A percentile compares a stretch with the other conserved stretches of the same genome.
Conservation (phyloP, 2,329 filamentous ascomycete species). For the Huntiella moniliformis region DNA sequence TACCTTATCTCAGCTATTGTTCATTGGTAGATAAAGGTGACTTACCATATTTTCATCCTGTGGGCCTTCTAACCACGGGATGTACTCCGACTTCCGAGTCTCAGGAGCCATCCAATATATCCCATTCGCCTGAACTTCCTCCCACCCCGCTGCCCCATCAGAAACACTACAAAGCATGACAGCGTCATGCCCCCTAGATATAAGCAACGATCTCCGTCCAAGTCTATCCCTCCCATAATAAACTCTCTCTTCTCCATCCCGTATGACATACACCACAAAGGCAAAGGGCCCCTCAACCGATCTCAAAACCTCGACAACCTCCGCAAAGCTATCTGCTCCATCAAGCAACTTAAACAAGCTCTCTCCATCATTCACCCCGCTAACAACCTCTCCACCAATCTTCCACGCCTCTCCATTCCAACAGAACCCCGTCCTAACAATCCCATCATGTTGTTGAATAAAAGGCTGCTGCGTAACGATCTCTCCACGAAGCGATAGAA, state of each 20-base stretch:
- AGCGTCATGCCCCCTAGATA: conserved; percentile 24
- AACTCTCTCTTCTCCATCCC: conserved; percentile 31
- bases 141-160: conserved; percentile 39
- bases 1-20: conserved; percentile 17
- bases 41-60: conserved; percentile 7
- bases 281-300: conserved; percentile 68
- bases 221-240: conserved; percentile 79
- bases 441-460: not conserved
- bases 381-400: conserved; percentile 36
- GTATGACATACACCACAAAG: conserved; percentile 59
- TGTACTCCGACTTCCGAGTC: conserved; percentile 3
- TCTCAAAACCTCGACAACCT: conserved; percentile 34
- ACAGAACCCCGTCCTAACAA: conserved; percentile 34
- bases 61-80: conserved; percentile 6
- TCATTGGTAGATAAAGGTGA: not conserved
- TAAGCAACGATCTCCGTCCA: conserved; percentile 65
- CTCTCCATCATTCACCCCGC: conserved; percentile 56
- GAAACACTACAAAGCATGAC: conserved; percentile 55
- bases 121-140: conserved; percentile 70
- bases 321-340: conserved; percentile 15
- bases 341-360: conserved; percentile 42
- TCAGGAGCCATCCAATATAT: conserved; percentile 50
- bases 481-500: conserved; percentile 1
- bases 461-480: not conserved
- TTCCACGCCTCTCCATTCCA: conserved; percentile 98